Evolutionary conservation across 2,329 filamentous ascomycete genomes (phyloP), one percentile per base, ranked within the genome.

Genomic region (Ophiobolus disseminans): DNA sequence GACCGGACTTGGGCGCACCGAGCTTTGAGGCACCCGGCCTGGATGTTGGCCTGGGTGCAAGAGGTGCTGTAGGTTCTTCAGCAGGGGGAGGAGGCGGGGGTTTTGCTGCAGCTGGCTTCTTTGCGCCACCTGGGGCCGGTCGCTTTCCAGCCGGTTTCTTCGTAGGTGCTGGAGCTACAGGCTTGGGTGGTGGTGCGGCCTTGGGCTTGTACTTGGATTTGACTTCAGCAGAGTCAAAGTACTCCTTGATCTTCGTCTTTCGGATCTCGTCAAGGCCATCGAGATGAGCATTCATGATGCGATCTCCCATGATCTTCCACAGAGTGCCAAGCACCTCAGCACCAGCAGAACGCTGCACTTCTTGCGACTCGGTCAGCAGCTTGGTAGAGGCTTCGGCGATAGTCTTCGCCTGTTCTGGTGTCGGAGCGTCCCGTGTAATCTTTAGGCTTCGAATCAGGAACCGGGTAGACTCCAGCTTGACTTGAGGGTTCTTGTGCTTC

Each of bases 251-350:
- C 74, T 97, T 99, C 54, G 82, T 89, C 77, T 96, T 97, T 53
- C 92, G 85, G 59, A 97, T 97, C 19, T 99, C 94, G 68, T 99
- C 94, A 2, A 99, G 80, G 3, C 91, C 91, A 56, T 93, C 93
- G 13, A 99, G 77, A 70, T 96, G 89, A 7, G 90, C 88, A 34
- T 89, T 91, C 94, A 99, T 99, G 42, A 90, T 90, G 48, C 94
- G 86, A 73, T 99, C 95, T 32, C 94, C 93, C 77, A 97, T 90
- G 45, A 99, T 97, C 77, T 97, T 99, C 94, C 97, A 97, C 40
- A 99, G 75, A 0, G 92, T 96, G 56, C 95, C 94, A 3, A 99
- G 79, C 25, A 94, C 86, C 73, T 99, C 94, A 11, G 92, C 92
- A 71, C 92, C 94, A 22, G 91, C 91, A 39, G 93, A 88, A 74